Conservation (phyloP, 129 eudicot genomes). For the Chrysanthemum makinoi region DNA sequence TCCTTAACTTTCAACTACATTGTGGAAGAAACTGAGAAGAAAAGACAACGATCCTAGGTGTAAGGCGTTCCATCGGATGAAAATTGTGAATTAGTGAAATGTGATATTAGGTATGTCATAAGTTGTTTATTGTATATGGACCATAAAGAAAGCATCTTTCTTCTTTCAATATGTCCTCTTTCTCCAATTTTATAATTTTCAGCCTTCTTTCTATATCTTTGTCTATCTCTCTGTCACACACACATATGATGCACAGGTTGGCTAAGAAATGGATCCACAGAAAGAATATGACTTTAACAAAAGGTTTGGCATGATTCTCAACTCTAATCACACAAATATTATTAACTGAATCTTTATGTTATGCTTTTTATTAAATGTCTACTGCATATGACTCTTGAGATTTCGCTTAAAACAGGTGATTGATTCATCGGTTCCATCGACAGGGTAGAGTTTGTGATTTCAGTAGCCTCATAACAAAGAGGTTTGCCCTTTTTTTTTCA, state of each 20-base stretch:
- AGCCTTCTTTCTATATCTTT: neutral
- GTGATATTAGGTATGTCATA: conserved; percentile 11
- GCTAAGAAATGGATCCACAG: neutral
- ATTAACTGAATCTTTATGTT: too few relatives aligned
- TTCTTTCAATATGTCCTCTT: conserved; percentile 12
- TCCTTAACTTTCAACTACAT: neutral
- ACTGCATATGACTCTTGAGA: neutral
- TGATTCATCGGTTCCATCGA: neutral
- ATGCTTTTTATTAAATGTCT: too few relatives aligned
- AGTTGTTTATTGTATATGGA: neutral
- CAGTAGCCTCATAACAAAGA: neutral
- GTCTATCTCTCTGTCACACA: neutral
- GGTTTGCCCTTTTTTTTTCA: neutral
- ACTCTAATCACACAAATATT: too few relatives aligned
- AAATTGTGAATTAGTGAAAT: neutral
- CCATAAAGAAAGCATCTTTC: conserved; percentile 8
- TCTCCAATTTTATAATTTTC: neutral
- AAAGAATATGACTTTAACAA: neutral
- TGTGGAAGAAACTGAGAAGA: too few relatives aligned
- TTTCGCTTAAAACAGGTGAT: neutral
- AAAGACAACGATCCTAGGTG: too few relatives aligned
- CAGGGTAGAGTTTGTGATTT: neutral
- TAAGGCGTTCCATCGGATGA: neutral
- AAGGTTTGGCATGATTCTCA: too few relatives aligned
- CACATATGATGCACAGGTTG: neutral